Evolutionary conservation across 805 yeast species (phyloP).

Genomic region (Metschnikowia corniflorae): DNA sequence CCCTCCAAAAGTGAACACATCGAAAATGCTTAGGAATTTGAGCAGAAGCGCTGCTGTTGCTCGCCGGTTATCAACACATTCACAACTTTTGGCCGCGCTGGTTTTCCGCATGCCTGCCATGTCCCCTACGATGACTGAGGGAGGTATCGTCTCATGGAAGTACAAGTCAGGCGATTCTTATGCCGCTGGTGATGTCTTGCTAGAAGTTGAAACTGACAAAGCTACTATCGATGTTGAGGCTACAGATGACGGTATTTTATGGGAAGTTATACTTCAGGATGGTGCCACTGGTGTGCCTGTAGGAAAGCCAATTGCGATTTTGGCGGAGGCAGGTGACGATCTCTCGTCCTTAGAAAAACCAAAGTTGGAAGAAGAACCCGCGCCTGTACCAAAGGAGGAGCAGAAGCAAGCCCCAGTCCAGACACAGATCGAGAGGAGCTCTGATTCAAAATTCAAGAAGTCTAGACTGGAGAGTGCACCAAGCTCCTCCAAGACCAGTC

Average conservation of each 20-base stretch:
- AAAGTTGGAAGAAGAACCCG: constrained; percentile 23
- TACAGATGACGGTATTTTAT: constrained; percentile 86
- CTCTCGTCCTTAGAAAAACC: constrained; percentile 62
- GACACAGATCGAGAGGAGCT: constrained; percentile 13
- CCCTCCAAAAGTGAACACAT: no score
- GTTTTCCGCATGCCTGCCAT: constrained; percentile 92
- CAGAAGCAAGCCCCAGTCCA: constrained; percentile 4
- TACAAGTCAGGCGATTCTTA: constrained; percentile 66
- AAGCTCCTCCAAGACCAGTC: constrained; percentile 10
- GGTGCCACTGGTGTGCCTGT: constrained; percentile 83
- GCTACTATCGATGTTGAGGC: constrained; percentile 84
- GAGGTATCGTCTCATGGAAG: constrained; percentile 90
- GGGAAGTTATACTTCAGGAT: constrained; percentile 63
- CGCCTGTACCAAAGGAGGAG: constrained; percentile 10
- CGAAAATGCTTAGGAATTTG: constrained; percentile 19
- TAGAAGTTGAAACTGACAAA: constrained; percentile 85
- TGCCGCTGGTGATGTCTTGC: constrained; percentile 74
- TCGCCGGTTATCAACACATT: constrained; percentile 31
- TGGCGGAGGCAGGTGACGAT: constrained; percentile 89
- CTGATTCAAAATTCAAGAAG: neutral
- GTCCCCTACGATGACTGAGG: constrained; percentile 98
- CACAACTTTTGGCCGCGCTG: constrained; percentile 32
- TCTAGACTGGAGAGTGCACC: constrained; percentile 1
- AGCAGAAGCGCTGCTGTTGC: constrained; percentile 11
- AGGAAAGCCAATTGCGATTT: constrained; percentile 83